Percentiles rank a stretch among this genome's conserved stretches.
Conservation (phyloP, 306 rosid species). For the Comarum palustre region DNA sequence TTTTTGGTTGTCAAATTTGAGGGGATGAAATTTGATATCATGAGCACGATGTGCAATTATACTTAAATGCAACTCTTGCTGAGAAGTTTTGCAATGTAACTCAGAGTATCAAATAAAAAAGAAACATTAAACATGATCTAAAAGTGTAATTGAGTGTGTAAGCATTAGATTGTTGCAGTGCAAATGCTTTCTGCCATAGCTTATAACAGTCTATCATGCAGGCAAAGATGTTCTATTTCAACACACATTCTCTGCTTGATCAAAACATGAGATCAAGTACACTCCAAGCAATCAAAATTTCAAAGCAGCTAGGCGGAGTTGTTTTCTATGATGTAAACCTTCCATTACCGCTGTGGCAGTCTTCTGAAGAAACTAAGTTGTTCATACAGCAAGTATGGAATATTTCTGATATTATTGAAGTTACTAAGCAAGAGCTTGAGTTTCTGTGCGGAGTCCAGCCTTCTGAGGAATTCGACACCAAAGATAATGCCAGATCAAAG, state of each 20-base stretch:
- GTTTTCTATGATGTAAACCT: slow-evolving; percentile 87
- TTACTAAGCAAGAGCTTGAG: slow-evolving; percentile 95
- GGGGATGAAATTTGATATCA: background rate
- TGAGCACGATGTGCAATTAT: background rate
- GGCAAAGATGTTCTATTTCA: slow-evolving; percentile 93
- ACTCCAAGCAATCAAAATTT: slow-evolving; percentile 68
- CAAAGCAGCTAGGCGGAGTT: slow-evolving; percentile 74
- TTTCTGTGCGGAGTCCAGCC: slow-evolving; percentile 77
- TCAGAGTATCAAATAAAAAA: background rate
- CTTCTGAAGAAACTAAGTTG: slow-evolving; percentile 66
- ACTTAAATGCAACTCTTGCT: background rate
- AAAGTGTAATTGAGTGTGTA: background rate
- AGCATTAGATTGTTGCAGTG: background rate
- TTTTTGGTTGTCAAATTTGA: background rate
- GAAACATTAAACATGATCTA: background rate
- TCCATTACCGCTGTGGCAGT: slow-evolving; percentile 84
- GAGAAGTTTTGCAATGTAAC: background rate
- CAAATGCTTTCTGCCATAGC: slow-evolving; percentile 16
- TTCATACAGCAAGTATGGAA: slow-evolving; percentile 77
- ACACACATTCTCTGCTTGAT: slow-evolving; percentile 84
- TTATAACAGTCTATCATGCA: slow-evolving; percentile 41
- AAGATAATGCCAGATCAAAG: slow-evolving; percentile 68
- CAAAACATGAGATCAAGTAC: slow-evolving; percentile 80
- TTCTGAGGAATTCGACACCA: slow-evolving; percentile 80
- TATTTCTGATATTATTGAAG: slow-evolving; percentile 83